Percentiles rank a stretch among this genome's conserved stretches.
Conservation (phyloP, 2,329 filamentous ascomycete genomes). For the Aphanocladium album region DNA sequence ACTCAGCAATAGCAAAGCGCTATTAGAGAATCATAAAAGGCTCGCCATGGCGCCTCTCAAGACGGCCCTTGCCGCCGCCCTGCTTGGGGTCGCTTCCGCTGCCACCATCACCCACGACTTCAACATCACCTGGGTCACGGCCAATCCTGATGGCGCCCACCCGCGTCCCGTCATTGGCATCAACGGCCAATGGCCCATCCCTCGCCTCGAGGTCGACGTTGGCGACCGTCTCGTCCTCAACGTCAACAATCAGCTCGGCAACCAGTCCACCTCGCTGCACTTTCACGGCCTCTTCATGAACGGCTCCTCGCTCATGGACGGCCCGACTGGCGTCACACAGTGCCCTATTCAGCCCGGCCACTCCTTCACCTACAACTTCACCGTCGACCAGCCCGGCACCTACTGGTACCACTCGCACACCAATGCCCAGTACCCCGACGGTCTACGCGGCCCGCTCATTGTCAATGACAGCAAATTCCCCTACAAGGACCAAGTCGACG, state of each 20-base stretch:
- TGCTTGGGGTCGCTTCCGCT: constrained; percentile 28
- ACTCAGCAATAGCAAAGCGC: not conserved
- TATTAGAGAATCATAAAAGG: not conserved
- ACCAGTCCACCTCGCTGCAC: constrained; percentile 58
- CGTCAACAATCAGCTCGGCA: constrained; percentile 54
- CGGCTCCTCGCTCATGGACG: constrained; percentile 66
- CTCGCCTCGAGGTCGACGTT: constrained; percentile 56
- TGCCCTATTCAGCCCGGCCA: constrained; percentile 59
- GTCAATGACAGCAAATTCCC: constrained; percentile 59
- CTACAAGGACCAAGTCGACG: constrained; percentile 52
- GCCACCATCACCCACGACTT: constrained; percentile 58
- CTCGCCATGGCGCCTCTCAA: constrained; percentile 8
- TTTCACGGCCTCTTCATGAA: constrained; percentile 71
- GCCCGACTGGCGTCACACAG: constrained; percentile 60
- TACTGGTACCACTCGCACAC: constrained; percentile 77
- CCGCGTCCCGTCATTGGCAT: constrained; percentile 68
- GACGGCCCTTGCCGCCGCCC: constrained; percentile 7
- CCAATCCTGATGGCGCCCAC: constrained; percentile 64
- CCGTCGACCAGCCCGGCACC: constrained; percentile 60
- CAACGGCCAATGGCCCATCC: constrained; percentile 72
- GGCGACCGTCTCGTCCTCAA: constrained; percentile 59
- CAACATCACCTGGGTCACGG: constrained; percentile 64
- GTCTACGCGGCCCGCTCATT: constrained; percentile 59
- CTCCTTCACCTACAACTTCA: constrained; percentile 67
- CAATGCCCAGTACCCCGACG: constrained; percentile 65